Evolutionary conservation across 2,329 filamentous ascomycete species (phyloP).

Genomic region (Drechslerella dactyloides): DNA sequence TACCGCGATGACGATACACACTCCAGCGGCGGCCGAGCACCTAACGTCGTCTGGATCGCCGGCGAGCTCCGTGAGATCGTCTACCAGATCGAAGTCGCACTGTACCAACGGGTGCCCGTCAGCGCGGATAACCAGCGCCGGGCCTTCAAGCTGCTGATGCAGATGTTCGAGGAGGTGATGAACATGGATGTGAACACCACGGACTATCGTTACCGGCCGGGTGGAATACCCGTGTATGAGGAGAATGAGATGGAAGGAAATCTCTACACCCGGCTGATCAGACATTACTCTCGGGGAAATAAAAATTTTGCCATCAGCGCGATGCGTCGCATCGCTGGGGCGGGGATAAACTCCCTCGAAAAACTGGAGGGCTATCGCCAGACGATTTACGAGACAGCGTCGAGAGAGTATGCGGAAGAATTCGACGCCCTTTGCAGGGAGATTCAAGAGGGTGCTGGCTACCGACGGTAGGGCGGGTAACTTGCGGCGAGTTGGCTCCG

Average conservation of each 20-base stretch:
- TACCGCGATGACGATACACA: slow-evolving; percentile 28
- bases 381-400: slow-evolving; percentile 21
- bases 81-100: slow-evolving; percentile 32
- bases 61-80: slow-evolving; percentile 15
- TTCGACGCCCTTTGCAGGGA: slow-evolving; percentile 33
- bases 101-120: slow-evolving; percentile 12
- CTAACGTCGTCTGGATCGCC: slow-evolving; percentile 34
- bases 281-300: slow-evolving; percentile 11
- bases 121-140: slow-evolving; percentile 13
- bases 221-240: slow-evolving; percentile 3
- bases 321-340: slow-evolving; percentile 24
- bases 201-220: slow-evolving; percentile 19
- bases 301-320: slow-evolving; percentile 28
- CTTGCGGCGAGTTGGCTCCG: not conserved
- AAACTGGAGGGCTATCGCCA: slow-evolving; percentile 3
- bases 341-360: slow-evolving; percentile 12
- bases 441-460: not conserved
- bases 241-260: slow-evolving; percentile 26
- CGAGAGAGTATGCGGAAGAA: slow-evolving; percentile 14
- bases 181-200: slow-evolving; percentile 21
- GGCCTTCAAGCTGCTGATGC: slow-evolving; percentile 29
- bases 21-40: slow-evolving; percentile 19
- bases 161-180: slow-evolving; percentile 25
- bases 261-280: slow-evolving; percentile 35
- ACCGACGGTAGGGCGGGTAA: not conserved